phyloP scores from a whole-genome alignment of 2,329 filamentous ascomycete species.

The Arthrobotrys entomopaga region DNA sequence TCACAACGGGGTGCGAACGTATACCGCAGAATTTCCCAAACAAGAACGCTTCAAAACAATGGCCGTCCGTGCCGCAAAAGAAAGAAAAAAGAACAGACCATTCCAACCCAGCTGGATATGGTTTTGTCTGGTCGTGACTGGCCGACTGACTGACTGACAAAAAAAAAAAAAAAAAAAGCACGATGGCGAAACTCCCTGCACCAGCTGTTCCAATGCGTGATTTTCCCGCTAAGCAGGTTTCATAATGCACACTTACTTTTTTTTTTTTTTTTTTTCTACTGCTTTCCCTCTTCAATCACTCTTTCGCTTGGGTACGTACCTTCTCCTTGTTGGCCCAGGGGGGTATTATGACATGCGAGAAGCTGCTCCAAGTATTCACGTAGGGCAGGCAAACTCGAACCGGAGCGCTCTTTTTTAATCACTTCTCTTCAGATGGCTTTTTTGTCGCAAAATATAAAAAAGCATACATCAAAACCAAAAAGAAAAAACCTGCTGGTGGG shows the following conservation, averaged over 20 bases:
- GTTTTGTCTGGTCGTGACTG: too few species aligned
- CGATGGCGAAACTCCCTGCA: conserved; percentile 52
- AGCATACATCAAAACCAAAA: conserved; percentile 1
- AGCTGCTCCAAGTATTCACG: conserved; percentile 17
- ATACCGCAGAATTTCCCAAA: neutral
- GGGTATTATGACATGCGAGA: conserved; percentile 34
- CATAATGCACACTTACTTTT: conserved; percentile 46
- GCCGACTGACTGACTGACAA: too few species aligned
- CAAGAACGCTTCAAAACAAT: conserved; percentile 3
- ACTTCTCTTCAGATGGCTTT: neutral
- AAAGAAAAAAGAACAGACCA: neutral
- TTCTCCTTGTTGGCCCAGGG: conserved; percentile 55
- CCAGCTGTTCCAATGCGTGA: conserved; percentile 55
- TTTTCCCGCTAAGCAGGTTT: conserved; percentile 56
- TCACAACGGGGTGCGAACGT: too few species aligned
- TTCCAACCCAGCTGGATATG: too few species aligned
- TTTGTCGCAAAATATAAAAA: neutral
- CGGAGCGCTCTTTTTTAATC: neutral
- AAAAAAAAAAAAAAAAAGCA: neutral
- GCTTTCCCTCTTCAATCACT: too few species aligned
- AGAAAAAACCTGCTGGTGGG: neutral
- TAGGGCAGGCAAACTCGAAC: conserved; percentile 10
- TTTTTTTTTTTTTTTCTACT: conserved; percentile 5
- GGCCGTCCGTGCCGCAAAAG: neutral
- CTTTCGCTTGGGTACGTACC: conserved; percentile 49